A percentile compares a stretch with the other conserved stretches of the same genome.
Conservation (phyloP, 176 grass and related monocot species). For the Aegilops sharonensis region DNA sequence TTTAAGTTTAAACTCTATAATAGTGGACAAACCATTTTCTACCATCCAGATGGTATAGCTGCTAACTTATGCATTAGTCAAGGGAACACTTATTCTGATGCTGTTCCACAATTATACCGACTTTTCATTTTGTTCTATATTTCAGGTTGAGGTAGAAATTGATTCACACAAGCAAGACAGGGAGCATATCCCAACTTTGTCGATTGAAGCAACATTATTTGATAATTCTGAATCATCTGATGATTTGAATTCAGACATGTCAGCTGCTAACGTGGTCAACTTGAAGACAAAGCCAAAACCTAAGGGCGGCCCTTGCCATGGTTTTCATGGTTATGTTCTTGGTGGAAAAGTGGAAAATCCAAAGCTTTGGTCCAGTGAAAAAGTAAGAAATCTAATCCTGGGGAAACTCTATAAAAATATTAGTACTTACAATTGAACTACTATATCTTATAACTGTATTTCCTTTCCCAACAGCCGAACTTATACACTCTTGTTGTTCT, state of each 20-base stretch:
- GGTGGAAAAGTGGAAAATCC: conserved; percentile 84
- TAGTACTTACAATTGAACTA: neutral
- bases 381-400: conserved; percentile 54
- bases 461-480: conserved; percentile 75
- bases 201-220: conserved; percentile 79
- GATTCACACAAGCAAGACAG: conserved; percentile 57
- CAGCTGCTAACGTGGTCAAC: conserved; percentile 48
- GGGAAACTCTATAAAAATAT: conserved; percentile 19
- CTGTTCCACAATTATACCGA: neutral
- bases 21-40: neutral
- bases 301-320: conserved; percentile 36
- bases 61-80: neutral
- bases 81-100: conserved; percentile 15
- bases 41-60: neutral
- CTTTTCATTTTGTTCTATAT: conserved; percentile 8
- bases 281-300: conserved; percentile 57
- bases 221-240: conserved; percentile 57
- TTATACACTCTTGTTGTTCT: conserved; percentile 91
- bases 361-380: conserved; percentile 96
- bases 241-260: conserved; percentile 32
- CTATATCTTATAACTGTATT: conserved; percentile 43
- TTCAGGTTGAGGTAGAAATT: conserved; percentile 90
- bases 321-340: conserved; percentile 74
- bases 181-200: conserved; percentile 54
- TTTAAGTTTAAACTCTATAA: neutral